Base-by-base conservation (phyloP, 2,329 filamentous ascomycete species). In the Trichoderma afroharzianum region DNA sequence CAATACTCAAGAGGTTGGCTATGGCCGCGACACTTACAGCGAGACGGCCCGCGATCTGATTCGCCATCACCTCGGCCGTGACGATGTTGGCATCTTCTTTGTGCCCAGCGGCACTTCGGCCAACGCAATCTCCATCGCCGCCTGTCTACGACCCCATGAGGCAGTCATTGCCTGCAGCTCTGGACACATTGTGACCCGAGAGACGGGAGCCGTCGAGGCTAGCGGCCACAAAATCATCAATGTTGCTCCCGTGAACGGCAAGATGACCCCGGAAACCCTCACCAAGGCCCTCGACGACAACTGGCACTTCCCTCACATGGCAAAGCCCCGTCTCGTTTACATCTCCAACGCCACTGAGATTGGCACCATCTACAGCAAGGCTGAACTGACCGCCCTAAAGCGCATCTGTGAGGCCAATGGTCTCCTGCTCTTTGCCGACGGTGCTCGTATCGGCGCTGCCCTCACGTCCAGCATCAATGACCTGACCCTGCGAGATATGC, bases 191-290 rank as follows among this genome's bases (percentile, higher is more conserved):
- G 83, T 85, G 6, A 82, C 80, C 9, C 81, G 85, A 30, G 85
- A 87, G 74, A 85, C 85, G 0, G 85, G 85, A 2, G 85, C 85
- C 0, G 84, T 87, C 6, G 85, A 87, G 72, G 84, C 85, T 1
- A 84, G 82, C 6, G 85, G 85, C 0, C 85, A 87, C 77, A 87
- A 87, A 72, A 85, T 86, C 50, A 87, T 87, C 75, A 81, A 82
- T 2, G 85, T 85, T 0, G 79, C 80, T 0, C 82, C 83, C 0
- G 76, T 80, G 0, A 81, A 85, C 43, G 85, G 85, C 21, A 87
- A 87, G 68, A 79, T 87, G 75, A 86, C 84, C 0, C 81, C 84
- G 0, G 74, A 76, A 12, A 80, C 79, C 36, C 81, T 87, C 36
- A 77, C 80, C 70, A 79, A 81, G 6, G 83, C 84, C 0, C 72